phyloP scores from a whole-genome alignment of 768 basidiomycete species.

The Saitozyma podzolica region DNA sequence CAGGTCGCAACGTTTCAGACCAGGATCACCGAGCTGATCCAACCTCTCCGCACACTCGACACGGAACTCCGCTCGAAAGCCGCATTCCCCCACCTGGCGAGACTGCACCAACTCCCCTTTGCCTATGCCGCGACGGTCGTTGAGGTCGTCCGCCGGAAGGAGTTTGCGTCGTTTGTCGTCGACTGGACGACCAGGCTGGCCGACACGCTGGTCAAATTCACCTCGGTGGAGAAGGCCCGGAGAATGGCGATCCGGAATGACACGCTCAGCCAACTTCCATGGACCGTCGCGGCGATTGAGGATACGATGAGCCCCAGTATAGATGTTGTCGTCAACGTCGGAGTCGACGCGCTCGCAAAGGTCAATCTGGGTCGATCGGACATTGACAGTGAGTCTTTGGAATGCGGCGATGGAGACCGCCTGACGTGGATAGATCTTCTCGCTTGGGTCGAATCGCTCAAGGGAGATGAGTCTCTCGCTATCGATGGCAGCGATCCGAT shows the following conservation, averaged over 20 bases:
- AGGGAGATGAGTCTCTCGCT: background rate
- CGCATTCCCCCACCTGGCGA: conserved; percentile 85
- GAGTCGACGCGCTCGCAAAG: conserved; percentile 57
- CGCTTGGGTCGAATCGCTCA: conserved; percentile 26
- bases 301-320: conserved; percentile 69
- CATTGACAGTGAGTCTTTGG: conserved; percentile 64
- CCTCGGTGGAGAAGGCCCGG: conserved; percentile 74
- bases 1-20: conserved; percentile 78
- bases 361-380: conserved; percentile 70
- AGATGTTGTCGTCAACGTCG: conserved; percentile 74
- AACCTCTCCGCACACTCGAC: conserved; percentile 66
- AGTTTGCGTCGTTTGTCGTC: conserved; percentile 85
- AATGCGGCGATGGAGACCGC: too few species aligned
- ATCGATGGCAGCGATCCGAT: conserved; percentile 8
- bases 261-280: conserved; percentile 81
- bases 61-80: conserved; percentile 63
- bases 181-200: conserved; percentile 76
- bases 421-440: conserved; percentile 34
- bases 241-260: conserved; percentile 83
- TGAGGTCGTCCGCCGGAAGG: conserved; percentile 85
- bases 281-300: conserved; percentile 77
- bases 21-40: conserved; percentile 72
- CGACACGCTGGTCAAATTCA: conserved; percentile 82
- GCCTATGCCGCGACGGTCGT: conserved; percentile 88
- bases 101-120: conserved; percentile 84